Evolutionary conservation across 768 basidiomycete genomes (phyloP).

Genomic region (Hortiboletus flavorubellus): DNA sequence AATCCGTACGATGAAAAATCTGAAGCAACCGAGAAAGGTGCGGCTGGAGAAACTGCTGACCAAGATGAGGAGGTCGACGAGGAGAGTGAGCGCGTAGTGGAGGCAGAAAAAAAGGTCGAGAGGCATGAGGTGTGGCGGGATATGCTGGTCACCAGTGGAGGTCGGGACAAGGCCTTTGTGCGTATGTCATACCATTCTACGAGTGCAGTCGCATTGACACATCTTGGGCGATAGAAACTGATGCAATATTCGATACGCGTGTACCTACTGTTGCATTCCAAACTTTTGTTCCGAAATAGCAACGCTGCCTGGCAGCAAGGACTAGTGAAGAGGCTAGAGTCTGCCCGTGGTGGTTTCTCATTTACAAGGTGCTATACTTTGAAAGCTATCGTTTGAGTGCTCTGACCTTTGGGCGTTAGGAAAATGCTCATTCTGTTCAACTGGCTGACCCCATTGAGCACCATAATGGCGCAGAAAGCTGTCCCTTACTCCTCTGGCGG

Average conservation of each 20-base stretch:
- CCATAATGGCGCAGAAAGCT: slow-evolving; percentile 66
- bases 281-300: slow-evolving; percentile 46
- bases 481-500: slow-evolving; percentile 51
- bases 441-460: slow-evolving; percentile 74
- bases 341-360: slow-evolving; percentile 58
- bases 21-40: slow-evolving; percentile 27
- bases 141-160: slow-evolving; percentile 70
- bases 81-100: slow-evolving; percentile 43
- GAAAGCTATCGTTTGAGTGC: neutral
- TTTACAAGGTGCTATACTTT: slow-evolving; percentile 57
- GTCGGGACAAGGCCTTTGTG: slow-evolving; percentile 84
- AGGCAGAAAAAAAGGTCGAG: slow-evolving; percentile 45
- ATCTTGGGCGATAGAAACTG: slow-evolving; percentile 56
- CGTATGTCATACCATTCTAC: slow-evolving; percentile 28
- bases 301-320: slow-evolving; percentile 50
- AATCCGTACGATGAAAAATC: slow-evolving; percentile 44
- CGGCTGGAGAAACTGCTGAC: slow-evolving; percentile 18
- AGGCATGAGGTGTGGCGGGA: slow-evolving; percentile 78
- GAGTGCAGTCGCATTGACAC: neutral
- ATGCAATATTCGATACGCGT: slow-evolving; percentile 81
- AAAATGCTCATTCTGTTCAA: slow-evolving; percentile 81
- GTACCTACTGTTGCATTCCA: slow-evolving; percentile 67
- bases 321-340: slow-evolving; percentile 56
- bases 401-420: slow-evolving; percentile 37
- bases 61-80: slow-evolving; percentile 46